Evolutionary conservation across 768 basidiomycete species (phyloP), one percentile per base, ranked within the genome.

Genomic region (Amanita jacksonii): DNA sequence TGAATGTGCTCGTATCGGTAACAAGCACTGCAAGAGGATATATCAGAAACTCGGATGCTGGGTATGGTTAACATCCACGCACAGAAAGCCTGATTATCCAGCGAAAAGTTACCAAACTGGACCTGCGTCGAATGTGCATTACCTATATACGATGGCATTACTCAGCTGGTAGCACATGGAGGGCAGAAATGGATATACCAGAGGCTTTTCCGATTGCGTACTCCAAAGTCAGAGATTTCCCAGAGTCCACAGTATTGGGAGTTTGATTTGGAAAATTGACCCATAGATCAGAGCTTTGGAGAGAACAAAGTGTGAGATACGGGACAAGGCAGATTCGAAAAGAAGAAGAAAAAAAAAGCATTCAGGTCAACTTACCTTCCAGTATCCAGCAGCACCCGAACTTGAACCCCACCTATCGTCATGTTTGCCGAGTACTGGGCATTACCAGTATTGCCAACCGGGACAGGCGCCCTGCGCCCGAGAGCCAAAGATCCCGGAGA

Each of bases 231-330:
- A 77, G 58, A 8, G 68, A 56, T 41, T 74, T 68, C 9, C 82
- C 82, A 0, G 76, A 67, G 51, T 81, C 75, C 34, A 63, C 71
- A 27, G 76, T 63, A 19, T 59, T 57, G 5, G 81, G 68, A 15
- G 73, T 69, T 33, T 60, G 54, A 5, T 64, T 60, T 15, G 59
- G 63, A 47, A 74, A 74, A 32, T 65, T 64, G 7, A 83, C 81
- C 85, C 85, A 88, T 28, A 88, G 60, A 58, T 88, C 85, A 30
- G 84, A 81, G 51, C 85, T 87, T 20, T 18, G n/a, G n/a, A n/a
- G n/a, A n/a, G n/a, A n/a, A n/a, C 7, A 48, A 25, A 24, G 19
- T 1, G 35, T 30, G 8, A 31, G 22, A 41, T 44, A 38, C 49
- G 15, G 37, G 45, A 39, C 30, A 31, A 36, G 25, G 39, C 18